Conservation (phyloP, 768 basidiomycete species). For the Lentinula raphanica region DNA sequence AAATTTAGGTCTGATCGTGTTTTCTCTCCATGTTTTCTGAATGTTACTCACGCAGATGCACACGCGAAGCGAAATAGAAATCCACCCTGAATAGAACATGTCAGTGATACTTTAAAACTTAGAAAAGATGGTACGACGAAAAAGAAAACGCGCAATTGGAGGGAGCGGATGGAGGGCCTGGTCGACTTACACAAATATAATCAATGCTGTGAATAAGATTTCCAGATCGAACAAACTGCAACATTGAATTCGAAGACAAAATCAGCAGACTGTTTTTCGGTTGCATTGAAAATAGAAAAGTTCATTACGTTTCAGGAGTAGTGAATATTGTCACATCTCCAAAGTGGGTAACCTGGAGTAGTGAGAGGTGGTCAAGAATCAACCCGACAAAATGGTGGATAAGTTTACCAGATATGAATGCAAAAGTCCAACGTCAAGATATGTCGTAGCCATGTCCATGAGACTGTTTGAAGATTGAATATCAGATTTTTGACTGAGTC, state of each 20-base stretch:
- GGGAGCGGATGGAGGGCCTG: not conserved
- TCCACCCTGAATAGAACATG: not conserved
- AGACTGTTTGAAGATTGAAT: not conserved
- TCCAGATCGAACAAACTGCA: not conserved
- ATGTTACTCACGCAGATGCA: not conserved
- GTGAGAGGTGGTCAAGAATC: not conserved
- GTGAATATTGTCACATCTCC: not conserved
- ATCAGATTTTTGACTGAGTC: too few relatives aligned
- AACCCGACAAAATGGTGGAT: not conserved
- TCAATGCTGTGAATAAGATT: not conserved
- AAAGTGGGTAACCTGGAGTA: slow-evolving; percentile 1
- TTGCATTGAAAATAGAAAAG: not conserved
- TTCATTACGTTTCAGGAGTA: not conserved
- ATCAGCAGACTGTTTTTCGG: not conserved
- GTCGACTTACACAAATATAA: slow-evolving; percentile 1
- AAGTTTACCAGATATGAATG: not conserved
- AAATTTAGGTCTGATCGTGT: not conserved
- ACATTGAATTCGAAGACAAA: not conserved
- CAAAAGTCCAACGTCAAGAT: not conserved
- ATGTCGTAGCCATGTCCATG: slow-evolving; percentile 2
- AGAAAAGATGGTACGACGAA: not conserved
- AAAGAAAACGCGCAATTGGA: not conserved
- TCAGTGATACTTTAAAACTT: not conserved
- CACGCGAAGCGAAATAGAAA: slow-evolving; percentile 7
- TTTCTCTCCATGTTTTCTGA: not conserved